Conservation (phyloP, 192 early-diverging fungal species). For the Coemansia sp. region DNA sequence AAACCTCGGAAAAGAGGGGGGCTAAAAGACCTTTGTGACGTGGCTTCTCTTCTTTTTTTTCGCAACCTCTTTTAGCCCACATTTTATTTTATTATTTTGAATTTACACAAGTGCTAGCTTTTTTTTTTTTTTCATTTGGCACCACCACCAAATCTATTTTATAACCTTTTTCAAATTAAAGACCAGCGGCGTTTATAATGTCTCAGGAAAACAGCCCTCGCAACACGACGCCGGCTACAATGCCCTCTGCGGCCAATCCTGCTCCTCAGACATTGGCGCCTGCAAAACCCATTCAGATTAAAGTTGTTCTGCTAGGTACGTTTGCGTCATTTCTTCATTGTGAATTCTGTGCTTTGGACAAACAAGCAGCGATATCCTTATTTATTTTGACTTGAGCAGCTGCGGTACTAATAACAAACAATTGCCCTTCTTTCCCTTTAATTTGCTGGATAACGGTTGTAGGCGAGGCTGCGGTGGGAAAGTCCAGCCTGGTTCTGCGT, state of each 20-base stretch:
- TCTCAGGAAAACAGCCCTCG: slow-evolving; percentile 39
- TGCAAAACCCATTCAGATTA: slow-evolving; percentile 90
- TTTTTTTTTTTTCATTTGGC: slow-evolving; percentile 18
- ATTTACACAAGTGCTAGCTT: background rate
- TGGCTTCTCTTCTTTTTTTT: slow-evolving; percentile 1
- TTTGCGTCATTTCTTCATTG: background rate
- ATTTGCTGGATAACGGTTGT: slow-evolving; percentile 14
- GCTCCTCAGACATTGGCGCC: slow-evolving; percentile 24
- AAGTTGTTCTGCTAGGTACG: slow-evolving; percentile 86
- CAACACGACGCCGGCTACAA: slow-evolving; percentile 21
- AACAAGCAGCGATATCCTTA: too few relatives aligned
- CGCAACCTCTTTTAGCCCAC: too few relatives aligned
- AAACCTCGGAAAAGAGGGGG: background rate
- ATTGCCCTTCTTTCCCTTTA: background rate
- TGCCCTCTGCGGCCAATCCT: slow-evolving; percentile 13
- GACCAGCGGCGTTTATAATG: slow-evolving; percentile 13
- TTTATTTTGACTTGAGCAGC: too few relatives aligned
- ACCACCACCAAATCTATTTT: background rate
- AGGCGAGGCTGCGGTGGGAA: slow-evolving; percentile 96
- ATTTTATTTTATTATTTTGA: slow-evolving; percentile 6
- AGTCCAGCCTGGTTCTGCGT: slow-evolving; percentile 91
- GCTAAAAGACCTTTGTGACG: background rate
- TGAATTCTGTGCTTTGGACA: too few relatives aligned
- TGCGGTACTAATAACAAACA: background rate
- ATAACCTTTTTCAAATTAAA: too few relatives aligned